phyloP scores from a whole-genome alignment of 331 rosid genomes.

The Cydonia oblonga region DNA sequence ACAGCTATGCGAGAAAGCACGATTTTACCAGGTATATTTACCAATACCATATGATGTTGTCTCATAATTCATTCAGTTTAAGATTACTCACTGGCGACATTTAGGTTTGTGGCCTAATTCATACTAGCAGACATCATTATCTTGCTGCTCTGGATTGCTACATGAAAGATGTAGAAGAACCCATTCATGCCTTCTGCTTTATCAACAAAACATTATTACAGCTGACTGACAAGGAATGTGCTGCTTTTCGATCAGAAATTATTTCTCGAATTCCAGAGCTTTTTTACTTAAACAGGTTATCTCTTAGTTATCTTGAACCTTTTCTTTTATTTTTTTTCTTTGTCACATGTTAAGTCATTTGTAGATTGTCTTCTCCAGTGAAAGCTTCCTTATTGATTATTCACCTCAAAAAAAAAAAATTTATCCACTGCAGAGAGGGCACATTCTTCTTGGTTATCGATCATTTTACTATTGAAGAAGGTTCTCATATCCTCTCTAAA shows the following conservation, averaged over 20 bases:
- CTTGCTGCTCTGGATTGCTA: slow-evolving; percentile 86
- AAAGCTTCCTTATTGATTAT: neutral
- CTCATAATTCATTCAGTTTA: slow-evolving; percentile 16
- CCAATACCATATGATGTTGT: slow-evolving; percentile 5
- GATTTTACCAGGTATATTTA: slow-evolving; percentile 58
- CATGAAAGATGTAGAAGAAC: slow-evolving; percentile 72
- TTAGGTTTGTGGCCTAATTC: slow-evolving; percentile 89
- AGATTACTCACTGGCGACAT: slow-evolving; percentile 15
- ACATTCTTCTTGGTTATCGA: slow-evolving; percentile 56
- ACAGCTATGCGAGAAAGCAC: slow-evolving; percentile 63
- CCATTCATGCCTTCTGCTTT: slow-evolving; percentile 81
- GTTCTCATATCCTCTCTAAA: slow-evolving; percentile 49
- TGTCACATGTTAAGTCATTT: neutral
- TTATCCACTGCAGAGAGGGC: slow-evolving; percentile 51
- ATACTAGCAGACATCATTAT: slow-evolving; percentile 52
- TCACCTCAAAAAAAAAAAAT: neutral
- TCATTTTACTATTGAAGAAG: slow-evolving; percentile 54
- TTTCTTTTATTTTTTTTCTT: neutral
- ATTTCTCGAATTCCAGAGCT: slow-evolving; percentile 63
- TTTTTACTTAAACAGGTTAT: slow-evolving; percentile 68
- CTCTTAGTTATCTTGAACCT: slow-evolving; percentile 12
- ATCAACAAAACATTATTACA: slow-evolving; percentile 51
- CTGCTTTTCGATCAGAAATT: slow-evolving; percentile 54
- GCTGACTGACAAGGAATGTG: slow-evolving; percentile 33
- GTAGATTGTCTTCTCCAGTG: neutral